Evolutionary conservation across 1,284 basidiomycete genomes (phyloP).

Genomic region (Naganishia liquefaciens): DNA sequence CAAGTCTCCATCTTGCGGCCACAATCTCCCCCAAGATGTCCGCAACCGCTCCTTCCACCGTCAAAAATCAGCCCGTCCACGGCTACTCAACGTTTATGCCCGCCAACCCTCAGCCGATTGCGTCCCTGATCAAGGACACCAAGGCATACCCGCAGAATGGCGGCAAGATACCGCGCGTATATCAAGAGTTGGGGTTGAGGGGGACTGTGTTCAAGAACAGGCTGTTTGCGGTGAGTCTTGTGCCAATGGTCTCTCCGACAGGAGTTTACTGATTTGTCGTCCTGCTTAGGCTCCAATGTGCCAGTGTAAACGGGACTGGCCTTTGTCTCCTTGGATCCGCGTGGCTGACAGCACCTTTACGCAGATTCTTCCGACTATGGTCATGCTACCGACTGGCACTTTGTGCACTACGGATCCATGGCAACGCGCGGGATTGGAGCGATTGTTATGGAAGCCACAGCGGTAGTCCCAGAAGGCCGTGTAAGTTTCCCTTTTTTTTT

Average conservation of each 20-base stretch:
- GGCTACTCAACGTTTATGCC: constrained; percentile 51
- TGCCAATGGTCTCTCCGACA: not conserved
- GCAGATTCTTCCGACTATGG: constrained; percentile 69
- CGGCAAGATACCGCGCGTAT: constrained; percentile 62
- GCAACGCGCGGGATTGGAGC: constrained; percentile 59
- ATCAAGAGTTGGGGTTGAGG: constrained; percentile 67
- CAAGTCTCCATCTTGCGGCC: no score
- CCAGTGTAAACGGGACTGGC: constrained; percentile 50
- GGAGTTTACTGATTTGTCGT: not conserved
- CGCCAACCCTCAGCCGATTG: constrained; percentile 65
- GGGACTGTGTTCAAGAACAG: constrained; percentile 68
- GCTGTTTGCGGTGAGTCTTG: constrained; percentile 41
- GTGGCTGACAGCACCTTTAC: not conserved
- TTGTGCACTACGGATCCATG: constrained; percentile 67
- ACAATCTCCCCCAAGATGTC: no score
- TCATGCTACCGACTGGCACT: constrained; percentile 73
- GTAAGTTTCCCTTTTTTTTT: constrained; percentile 6
- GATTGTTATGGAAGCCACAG: constrained; percentile 68
- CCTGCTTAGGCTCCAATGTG: constrained; percentile 68
- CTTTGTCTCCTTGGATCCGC: not conserved
- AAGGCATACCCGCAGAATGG: constrained; percentile 46
- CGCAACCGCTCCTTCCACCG: constrained; percentile 27
- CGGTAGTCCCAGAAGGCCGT: constrained; percentile 74
- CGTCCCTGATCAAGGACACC: constrained; percentile 49
- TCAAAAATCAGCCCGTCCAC: constrained; percentile 10